These are phyloP conservation scores for Litchi chinensis DNA, from an alignment of 345 rosid species.

Conservation along the genomic window DNA sequence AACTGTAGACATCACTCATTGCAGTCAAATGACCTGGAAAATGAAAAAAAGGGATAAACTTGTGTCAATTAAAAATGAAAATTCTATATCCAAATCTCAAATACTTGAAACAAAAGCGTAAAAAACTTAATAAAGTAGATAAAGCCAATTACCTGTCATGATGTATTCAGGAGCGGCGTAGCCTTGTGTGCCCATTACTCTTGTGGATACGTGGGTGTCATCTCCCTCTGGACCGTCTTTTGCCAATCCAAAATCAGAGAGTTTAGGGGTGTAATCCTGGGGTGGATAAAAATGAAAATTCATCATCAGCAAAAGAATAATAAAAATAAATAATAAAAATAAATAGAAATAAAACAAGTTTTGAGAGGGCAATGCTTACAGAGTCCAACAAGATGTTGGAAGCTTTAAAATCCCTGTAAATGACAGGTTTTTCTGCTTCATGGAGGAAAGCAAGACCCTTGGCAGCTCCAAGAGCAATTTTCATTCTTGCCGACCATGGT, in stretches of 20 bases:
- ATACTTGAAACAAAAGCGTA: not conserved
- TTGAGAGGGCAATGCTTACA: conserved; percentile 37
- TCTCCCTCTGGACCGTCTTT: conserved; percentile 98
- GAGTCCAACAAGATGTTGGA: conserved; percentile 87
- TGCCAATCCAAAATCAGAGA: conserved; percentile 89
- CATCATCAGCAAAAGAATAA: not conserved
- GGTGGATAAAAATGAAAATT: not conserved
- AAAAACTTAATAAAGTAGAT: not conserved
- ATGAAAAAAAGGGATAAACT: not conserved
- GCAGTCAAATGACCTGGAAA: conserved; percentile 69
- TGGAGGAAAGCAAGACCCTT: conserved; percentile 90
- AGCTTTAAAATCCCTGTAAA: conserved; percentile 87
- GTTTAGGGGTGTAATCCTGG: conserved; percentile 81
- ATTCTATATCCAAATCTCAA: not conserved
- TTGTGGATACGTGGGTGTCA: conserved; percentile 86
- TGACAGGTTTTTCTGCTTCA: conserved; percentile 85
- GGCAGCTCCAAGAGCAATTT: conserved; percentile 94
- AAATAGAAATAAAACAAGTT: not conserved
- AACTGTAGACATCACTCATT: conserved; percentile 71
- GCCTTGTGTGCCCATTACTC: conserved; percentile 97
- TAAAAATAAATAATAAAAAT: too few species aligned
- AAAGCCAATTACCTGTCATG: conserved; percentile 65
- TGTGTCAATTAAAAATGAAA: not conserved
- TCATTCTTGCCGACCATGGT: conserved; percentile 89
- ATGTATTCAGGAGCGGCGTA: conserved; percentile 94